phyloP scores from a whole-genome alignment of 1,139 yeast species.

The Magnusiomyces fungicola region DNA sequence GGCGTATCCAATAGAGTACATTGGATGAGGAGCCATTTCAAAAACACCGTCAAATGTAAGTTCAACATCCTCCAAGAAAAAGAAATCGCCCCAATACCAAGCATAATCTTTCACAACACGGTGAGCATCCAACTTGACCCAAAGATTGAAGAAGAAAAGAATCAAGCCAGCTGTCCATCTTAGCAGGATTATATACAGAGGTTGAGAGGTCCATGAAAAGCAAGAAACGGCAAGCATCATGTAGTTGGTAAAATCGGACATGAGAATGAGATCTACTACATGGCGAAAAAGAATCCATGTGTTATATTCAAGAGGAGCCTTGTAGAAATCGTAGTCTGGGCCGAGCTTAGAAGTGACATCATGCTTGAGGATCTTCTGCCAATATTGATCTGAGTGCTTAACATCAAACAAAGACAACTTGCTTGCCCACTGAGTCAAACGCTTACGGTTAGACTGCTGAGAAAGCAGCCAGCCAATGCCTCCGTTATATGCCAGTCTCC shows the following conservation, averaged over 20 bases:
- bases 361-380: constrained; percentile 41
- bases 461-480: constrained; percentile 72
- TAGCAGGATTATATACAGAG: constrained; percentile 30
- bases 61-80: constrained; percentile 72
- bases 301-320: constrained; percentile 67
- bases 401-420: constrained; percentile 42
- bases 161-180: constrained; percentile 38
- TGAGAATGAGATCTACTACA: constrained; percentile 71
- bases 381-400: constrained; percentile 24
- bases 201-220: constrained; percentile 38
- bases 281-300: constrained; percentile 79
- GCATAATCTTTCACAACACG: constrained; percentile 86
- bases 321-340: constrained; percentile 39
- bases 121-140: constrained; percentile 89
- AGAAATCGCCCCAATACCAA: constrained; percentile 96
- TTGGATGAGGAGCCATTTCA: constrained; percentile 89
- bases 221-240: constrained; percentile 63
- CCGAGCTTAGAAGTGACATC: constrained; percentile 61
- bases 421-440: constrained; percentile 51
- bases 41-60: constrained; percentile 85
- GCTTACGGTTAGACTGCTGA: constrained; percentile 55
- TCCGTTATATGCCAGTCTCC: constrained; percentile 72
- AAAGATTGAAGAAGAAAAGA: constrained; percentile 63
- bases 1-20: constrained; percentile 85
- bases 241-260: constrained; percentile 81